These are phyloP conservation scores for Talaromyces piceae DNA, from an alignment of 2,329 filamentous ascomycete species.

Conservation along the genomic window DNA sequence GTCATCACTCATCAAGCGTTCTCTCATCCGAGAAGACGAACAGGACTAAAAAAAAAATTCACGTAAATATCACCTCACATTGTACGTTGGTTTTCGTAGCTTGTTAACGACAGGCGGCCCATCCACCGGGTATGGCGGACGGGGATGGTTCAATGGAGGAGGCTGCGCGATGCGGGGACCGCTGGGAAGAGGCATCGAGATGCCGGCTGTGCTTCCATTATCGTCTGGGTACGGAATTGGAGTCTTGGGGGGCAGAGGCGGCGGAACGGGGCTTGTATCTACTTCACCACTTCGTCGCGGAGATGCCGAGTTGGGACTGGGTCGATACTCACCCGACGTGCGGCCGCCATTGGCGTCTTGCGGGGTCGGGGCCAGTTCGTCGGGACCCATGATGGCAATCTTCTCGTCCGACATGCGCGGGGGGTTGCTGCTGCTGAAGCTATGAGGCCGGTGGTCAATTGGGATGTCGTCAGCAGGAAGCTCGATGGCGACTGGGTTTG, in stretches of 20 bases:
- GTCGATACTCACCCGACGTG: constrained; percentile 26
- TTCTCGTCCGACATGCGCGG: constrained; percentile 55
- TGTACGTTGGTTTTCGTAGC: constrained; percentile 73
- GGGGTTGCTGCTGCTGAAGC: constrained; percentile 19
- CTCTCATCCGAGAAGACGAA: too few species aligned
- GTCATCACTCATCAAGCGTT: neutral
- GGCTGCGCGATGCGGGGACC: constrained; percentile 6
- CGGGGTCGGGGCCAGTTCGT: constrained; percentile 40
- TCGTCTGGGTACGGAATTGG: constrained; percentile 52
- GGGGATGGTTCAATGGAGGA: constrained; percentile 18
- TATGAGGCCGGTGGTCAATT: constrained; percentile 6
- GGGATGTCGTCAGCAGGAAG: constrained; percentile 48
- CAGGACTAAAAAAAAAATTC: neutral
- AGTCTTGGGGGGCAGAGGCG: constrained; percentile 70
- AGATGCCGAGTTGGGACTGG: constrained; percentile 30
- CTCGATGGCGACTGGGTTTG: constrained; percentile 48
- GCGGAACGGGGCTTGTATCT: constrained; percentile 42
- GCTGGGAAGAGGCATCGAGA: constrained; percentile 28
- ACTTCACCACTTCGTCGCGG: constrained; percentile 31
- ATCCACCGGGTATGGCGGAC: constrained; percentile 70
- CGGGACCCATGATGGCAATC: constrained; percentile 55
- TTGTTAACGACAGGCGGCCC: constrained; percentile 79
- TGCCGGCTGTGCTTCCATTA: constrained; percentile 19
- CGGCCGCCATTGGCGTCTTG: constrained; percentile 21
- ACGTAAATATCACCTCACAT: constrained; percentile 36